phyloP scores from a whole-genome alignment of 495 filamentous ascomycete species.

The Aspergillus leporis region DNA sequence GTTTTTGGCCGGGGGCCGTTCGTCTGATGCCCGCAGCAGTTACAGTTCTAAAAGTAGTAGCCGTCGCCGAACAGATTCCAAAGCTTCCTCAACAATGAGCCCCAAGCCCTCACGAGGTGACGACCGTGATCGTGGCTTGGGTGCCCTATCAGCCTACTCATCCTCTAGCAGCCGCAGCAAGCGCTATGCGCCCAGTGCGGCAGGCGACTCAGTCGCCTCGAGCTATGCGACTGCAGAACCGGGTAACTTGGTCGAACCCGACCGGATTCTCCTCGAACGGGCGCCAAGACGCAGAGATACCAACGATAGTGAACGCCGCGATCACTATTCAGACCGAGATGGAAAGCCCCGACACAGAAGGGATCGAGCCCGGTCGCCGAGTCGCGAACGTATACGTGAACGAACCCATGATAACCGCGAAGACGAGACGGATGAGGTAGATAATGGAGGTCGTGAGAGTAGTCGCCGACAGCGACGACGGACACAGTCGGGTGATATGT shows the following conservation, averaged over 20 bases:
- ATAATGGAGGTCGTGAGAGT: constrained; percentile 27
- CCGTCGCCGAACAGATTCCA: constrained; percentile 38
- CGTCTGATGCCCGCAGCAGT: constrained; percentile 39
- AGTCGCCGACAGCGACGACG: constrained; percentile 34
- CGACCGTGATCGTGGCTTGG: constrained; percentile 53
- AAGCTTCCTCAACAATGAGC: constrained; percentile 37
- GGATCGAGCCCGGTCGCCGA: constrained; percentile 33
- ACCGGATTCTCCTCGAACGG: constrained; percentile 34
- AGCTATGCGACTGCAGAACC: constrained; percentile 56
- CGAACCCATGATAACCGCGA: constrained; percentile 29
- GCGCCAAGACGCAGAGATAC: constrained; percentile 34
- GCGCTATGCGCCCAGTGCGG: constrained; percentile 37
- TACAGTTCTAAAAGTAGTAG: constrained; percentile 34
- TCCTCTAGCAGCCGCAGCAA: constrained; percentile 40
- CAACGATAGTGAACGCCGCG: constrained; percentile 19
- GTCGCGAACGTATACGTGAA: constrained; percentile 31
- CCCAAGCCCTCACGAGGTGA: constrained; percentile 56
- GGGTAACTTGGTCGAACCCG: constrained; percentile 27
- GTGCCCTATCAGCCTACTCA: constrained; percentile 39
- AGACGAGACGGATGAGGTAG: constrained; percentile 16
- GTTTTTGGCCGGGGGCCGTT: constrained; percentile 46
- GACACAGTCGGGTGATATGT: constrained; percentile 36
- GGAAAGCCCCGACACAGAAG: constrained; percentile 33
- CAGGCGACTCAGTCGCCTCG: constrained; percentile 51
- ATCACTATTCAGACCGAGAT: constrained; percentile 25